These are phyloP conservation scores for Candida anglica DNA, from an alignment of 805 yeast genomes.

Conservation along the genomic window DNA sequence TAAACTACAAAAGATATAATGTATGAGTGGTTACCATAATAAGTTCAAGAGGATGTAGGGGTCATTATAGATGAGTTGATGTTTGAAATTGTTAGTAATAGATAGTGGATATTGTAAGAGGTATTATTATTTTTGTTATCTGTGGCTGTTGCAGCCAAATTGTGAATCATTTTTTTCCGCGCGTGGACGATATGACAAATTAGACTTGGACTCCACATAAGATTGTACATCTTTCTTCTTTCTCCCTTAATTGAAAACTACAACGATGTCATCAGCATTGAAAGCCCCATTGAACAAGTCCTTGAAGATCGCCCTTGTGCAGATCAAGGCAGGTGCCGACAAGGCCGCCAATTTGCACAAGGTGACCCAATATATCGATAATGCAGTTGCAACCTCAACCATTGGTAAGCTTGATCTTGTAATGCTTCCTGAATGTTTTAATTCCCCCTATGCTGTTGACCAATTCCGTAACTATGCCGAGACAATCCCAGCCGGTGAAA, in stretches of 20 bases:
- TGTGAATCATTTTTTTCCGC: too few relatives aligned
- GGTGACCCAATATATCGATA: conserved; percentile 58
- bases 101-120: neutral
- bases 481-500: conserved; percentile 70
- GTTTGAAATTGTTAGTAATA: too few relatives aligned
- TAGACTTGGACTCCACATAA: too few relatives aligned
- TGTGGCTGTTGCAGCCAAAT: neutral
- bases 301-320: conserved; percentile 79
- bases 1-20: too few relatives aligned
- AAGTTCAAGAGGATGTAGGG: too few relatives aligned
- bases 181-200: too few relatives aligned
- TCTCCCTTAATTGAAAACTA: too few relatives aligned
- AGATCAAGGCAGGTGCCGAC: conserved; percentile 76
- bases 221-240: too few relatives aligned
- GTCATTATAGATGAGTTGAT: too few relatives aligned
- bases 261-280: conserved; percentile 14
- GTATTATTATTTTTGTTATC: too few relatives aligned
- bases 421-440: conserved; percentile 93
- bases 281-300: conserved; percentile 47
- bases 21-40: too few relatives aligned
- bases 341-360: conserved; percentile 72
- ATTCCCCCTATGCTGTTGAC: conserved; percentile 87
- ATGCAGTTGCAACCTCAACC: conserved; percentile 46
- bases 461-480: conserved; percentile 89
- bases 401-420: conserved; percentile 55